Percentiles rank a stretch among this genome's conserved stretches.
Evolutionary conservation across 2,329 filamentous ascomycete genomes (phyloP).

Genomic region (Trichoderma polysporum): DNA sequence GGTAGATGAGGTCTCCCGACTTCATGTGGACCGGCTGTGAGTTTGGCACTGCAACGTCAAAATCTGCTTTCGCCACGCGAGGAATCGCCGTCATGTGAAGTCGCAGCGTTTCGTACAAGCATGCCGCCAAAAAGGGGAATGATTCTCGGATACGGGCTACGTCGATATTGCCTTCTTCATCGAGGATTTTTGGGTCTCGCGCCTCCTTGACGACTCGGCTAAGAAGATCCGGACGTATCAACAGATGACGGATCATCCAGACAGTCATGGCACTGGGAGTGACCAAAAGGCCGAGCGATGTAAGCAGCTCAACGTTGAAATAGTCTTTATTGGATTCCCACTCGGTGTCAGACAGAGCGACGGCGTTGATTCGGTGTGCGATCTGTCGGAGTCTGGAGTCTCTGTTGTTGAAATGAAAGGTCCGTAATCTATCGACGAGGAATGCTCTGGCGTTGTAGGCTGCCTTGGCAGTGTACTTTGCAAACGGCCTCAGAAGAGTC

Average conservation of each 20-base stretch:
- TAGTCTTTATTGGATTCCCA: conserved; percentile 36
- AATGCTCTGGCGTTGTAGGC: conserved; percentile 31
- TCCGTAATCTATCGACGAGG: conserved; percentile 27
- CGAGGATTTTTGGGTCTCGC: conserved; percentile 20
- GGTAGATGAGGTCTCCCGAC: conserved; percentile 33
- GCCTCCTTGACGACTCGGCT: conserved; percentile 28
- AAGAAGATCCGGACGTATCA: conserved; percentile 26
- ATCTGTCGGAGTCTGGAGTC: conserved; percentile 27
- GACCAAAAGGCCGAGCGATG: conserved; percentile 33
- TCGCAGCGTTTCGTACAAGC: conserved; percentile 35
- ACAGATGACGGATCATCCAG: conserved; percentile 33
- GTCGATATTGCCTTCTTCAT: conserved; percentile 24
- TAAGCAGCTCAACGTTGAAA: conserved; percentile 35
- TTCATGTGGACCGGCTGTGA: conserved; percentile 26
- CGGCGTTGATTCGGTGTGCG: conserved; percentile 34
- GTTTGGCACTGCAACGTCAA: conserved; percentile 26
- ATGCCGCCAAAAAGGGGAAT: conserved; percentile 34
- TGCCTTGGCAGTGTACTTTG: conserved; percentile 30
- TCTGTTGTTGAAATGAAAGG: conserved; percentile 31
- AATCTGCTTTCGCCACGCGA: conserved; percentile 32
- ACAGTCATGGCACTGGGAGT: conserved; percentile 34
- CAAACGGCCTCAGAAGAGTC: conserved; percentile 30
- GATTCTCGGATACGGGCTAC: conserved; percentile 27
- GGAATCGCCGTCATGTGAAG: conserved; percentile 35
- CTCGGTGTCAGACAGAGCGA: conserved; percentile 31